These are phyloP conservation scores for Lupinus albus DNA, from an alignment of 306 rosid genomes.

Conservation along the genomic window DNA sequence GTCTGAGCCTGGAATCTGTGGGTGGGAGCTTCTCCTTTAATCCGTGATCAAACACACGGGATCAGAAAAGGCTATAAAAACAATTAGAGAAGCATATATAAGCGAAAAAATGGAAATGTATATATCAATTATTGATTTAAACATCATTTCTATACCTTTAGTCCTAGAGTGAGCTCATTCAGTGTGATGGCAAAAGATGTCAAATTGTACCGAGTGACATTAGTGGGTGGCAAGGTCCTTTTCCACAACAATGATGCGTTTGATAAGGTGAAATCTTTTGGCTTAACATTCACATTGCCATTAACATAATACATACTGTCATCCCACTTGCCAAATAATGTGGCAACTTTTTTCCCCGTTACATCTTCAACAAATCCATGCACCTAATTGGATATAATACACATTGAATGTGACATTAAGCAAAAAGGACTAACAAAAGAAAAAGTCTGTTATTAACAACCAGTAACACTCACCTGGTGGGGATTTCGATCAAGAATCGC, in stretches of 20 bases:
- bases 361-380: constrained; percentile 84
- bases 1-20: constrained; percentile 97
- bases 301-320: constrained; percentile 67
- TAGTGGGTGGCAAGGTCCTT: constrained; percentile 64
- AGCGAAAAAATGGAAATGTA: constrained; percentile 48
- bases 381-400: constrained; percentile 53
- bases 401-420: constrained; percentile 29
- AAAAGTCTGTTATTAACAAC: not conserved
- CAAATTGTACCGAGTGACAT: constrained; percentile 89
- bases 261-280: constrained; percentile 55
- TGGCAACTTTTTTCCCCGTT: constrained; percentile 64
- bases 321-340: constrained; percentile 94
- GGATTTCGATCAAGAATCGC: constrained; percentile 95
- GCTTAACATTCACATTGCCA: constrained; percentile 63
- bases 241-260: constrained; percentile 73
- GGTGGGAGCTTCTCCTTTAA: constrained; percentile 99
- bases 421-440: constrained; percentile 4
- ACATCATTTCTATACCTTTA: constrained; percentile 73
- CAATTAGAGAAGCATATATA: constrained; percentile 52
- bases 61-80: constrained; percentile 78
- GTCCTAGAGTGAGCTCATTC: constrained; percentile 78
- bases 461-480: constrained; percentile 69
- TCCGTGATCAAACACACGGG: constrained; percentile 85
- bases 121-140: constrained; percentile 40
- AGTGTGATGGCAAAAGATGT: constrained; percentile 88